Base-by-base conservation (phyloP, 441 rosid species). In the Capsella rubella region DNA sequence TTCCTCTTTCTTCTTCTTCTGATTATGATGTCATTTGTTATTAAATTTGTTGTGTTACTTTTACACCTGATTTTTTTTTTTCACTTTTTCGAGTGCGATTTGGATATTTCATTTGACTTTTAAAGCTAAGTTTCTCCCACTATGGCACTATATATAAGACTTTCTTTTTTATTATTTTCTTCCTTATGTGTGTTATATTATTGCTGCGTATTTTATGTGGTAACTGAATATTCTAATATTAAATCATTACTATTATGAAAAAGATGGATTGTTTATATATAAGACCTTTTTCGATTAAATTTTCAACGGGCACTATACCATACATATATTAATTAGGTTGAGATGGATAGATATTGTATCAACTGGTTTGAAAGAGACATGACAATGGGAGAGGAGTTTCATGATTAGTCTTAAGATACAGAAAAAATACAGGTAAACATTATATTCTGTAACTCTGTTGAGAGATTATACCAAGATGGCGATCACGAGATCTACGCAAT, bases 311-410 rank as follows among this genome's bases (percentile, higher is more conserved):
- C 64, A 69, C 63, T 59, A 60, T 75, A 32, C 51, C 69, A 68
- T 52, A 60, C 35, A 10, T 56, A 15, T 25, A 51, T 45, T 61
- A 52, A 51, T 45, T 61, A 52, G 45, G 59, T 61, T 69, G 70
- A 69, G 54, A 46, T 45, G 27, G 46, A 75, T 53, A 45, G 51
- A 60, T 21, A 21, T 61, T 35, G 34, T 75, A 68, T 61, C 64
- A 45, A 60, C 37, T 69, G 64, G 65, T 62, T 63, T 37, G 74
- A 75, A 69, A 75, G 46, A 69, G 74, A 62, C 75, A 46, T 68
- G 40, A 16, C 58, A 68, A 53, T 35, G 58, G 42, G 28, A 68
- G 28, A 68, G 16, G 35, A 75, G 56, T 60, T 75, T 12, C 62
- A 13, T 12, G 46, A 13, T 31, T 16, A 60, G 50, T 61, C 57